A percentile compares a stretch with the other conserved stretches of the same genome.
Conservation (phyloP, 2,329 filamentous ascomycete species). For the Alternaria angustiovoidea region DNA sequence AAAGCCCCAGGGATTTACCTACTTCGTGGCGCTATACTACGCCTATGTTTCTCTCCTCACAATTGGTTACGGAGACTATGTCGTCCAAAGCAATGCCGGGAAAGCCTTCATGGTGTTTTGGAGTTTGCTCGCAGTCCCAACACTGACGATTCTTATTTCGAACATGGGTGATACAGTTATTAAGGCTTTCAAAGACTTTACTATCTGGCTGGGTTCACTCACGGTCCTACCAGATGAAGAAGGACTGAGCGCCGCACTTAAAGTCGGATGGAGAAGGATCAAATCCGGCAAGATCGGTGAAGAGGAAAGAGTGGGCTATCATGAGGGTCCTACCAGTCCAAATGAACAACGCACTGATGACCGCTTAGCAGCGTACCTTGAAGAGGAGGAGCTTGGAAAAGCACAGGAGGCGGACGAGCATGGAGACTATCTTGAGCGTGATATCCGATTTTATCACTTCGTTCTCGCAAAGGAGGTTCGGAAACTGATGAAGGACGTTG, state of each 20-base stretch:
- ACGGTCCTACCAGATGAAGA: conserved; percentile 63
- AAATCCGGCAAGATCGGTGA: conserved; percentile 31
- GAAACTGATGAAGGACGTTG: conserved; percentile 54
- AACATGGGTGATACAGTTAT: conserved; percentile 65
- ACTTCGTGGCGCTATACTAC: conserved; percentile 63
- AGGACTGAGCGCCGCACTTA: conserved; percentile 48
- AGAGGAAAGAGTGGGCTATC: conserved; percentile 16
- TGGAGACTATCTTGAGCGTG: conserved; percentile 56
- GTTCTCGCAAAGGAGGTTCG: conserved; percentile 57
- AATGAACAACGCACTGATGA: conserved; percentile 35
- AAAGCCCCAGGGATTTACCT: conserved; percentile 57
- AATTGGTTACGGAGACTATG: conserved; percentile 64
- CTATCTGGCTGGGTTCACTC: conserved; percentile 63
- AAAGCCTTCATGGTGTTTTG: conserved; percentile 66
- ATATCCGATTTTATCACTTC: conserved; percentile 62
- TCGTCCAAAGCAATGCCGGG: conserved; percentile 58
- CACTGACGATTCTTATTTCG: conserved; percentile 62
- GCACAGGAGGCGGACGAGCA: conserved; percentile 53
- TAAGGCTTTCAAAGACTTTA: conserved; percentile 62
- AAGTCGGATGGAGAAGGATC: conserved; percentile 37
- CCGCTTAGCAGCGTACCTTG: conserved; percentile 50
- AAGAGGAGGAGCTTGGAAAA: conserved; percentile 52
- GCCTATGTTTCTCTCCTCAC: conserved; percentile 62
- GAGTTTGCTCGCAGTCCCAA: conserved; percentile 63
- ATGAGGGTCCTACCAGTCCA: conserved; percentile 11